These are phyloP conservation scores for Lepidium campestre DNA, from an alignment of 441 rosid species.

Conservation along the genomic window DNA sequence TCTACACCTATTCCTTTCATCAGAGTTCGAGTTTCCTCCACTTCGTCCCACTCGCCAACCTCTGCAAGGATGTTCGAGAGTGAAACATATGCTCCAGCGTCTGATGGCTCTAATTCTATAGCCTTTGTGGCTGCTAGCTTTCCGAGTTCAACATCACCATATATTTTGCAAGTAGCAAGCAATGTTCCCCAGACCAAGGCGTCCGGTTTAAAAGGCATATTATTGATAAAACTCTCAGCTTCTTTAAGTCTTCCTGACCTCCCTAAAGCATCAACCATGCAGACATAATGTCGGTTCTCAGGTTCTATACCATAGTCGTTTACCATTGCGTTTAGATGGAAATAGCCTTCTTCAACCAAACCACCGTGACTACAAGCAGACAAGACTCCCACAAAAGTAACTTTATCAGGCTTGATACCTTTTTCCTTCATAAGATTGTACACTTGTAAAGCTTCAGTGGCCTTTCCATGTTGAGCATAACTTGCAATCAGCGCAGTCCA, in stretches of 20 bases:
- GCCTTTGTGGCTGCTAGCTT: conserved; percentile 54
- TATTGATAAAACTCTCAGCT: conserved; percentile 57
- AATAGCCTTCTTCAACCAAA: conserved; percentile 64
- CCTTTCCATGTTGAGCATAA: conserved; percentile 76
- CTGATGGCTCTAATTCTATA: conserved; percentile 47
- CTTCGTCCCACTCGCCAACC: conserved; percentile 75
- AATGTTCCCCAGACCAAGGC: conserved; percentile 72
- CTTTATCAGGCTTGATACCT: conserved; percentile 58
- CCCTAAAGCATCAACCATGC: conserved; percentile 83
- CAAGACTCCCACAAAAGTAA: conserved; percentile 61
- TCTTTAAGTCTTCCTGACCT: conserved; percentile 68
- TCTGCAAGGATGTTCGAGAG: conserved; percentile 72
- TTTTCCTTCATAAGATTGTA: conserved; percentile 48
- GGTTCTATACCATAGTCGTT: conserved; percentile 59
- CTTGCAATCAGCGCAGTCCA: conserved; percentile 75
- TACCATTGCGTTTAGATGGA: conserved; percentile 53
- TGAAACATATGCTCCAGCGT: conserved; percentile 61
- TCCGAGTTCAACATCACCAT: conserved; percentile 71
- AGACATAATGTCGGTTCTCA: conserved; percentile 53
- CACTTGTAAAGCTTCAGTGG: conserved; percentile 48
- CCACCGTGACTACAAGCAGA: conserved; percentile 79
- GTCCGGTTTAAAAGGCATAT: conserved; percentile 54
- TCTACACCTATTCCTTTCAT: conserved; percentile 51
- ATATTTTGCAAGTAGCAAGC: conserved; percentile 73
- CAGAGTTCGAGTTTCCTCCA: conserved; percentile 41